These are phyloP conservation scores for Ophiostoma sp. DNA, from an alignment of 2,329 filamentous ascomycete species.

Conservation along the genomic window DNA sequence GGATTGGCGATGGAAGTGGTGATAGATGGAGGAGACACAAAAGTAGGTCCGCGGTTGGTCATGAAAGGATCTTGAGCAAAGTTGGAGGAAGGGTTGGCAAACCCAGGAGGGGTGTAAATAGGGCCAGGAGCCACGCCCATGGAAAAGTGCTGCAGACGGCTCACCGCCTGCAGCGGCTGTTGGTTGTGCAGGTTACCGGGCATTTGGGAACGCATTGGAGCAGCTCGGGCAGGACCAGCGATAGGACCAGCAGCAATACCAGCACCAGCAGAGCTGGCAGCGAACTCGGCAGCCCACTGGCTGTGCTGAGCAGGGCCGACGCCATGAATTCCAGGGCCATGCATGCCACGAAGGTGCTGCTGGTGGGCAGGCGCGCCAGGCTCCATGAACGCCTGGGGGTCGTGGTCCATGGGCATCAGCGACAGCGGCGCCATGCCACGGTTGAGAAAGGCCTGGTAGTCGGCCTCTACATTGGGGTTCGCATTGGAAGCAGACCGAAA, in stretches of 20 bases:
- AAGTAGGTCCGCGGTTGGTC: background rate
- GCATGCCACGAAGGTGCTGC: background rate
- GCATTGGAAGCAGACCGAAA: constrained; percentile 25
- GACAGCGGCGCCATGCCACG: constrained; percentile 13
- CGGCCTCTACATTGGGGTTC: constrained; percentile 21
- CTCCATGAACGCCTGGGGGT: background rate
- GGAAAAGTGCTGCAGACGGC: constrained; percentile 23
- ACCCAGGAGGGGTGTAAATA: background rate
- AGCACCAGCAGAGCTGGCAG: background rate
- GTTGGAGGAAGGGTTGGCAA: background rate
- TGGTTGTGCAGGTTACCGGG: background rate
- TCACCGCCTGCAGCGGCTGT: constrained; percentile 19
- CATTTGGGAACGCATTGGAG: background rate
- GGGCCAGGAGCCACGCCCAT: constrained; percentile 15
- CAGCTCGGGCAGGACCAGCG: background rate
- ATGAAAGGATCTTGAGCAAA: background rate
- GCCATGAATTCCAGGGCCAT: background rate
- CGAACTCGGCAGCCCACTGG: constrained; percentile 26
- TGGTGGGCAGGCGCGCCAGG: background rate
- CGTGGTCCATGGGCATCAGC: constrained; percentile 14
- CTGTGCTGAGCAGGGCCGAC: background rate
- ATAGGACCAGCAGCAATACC: background rate
- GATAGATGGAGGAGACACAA: background rate
- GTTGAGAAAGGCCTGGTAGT: constrained; percentile 24
- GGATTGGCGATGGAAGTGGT: no score